These are phyloP conservation scores for Peziza echinospora DNA, from an alignment of 495 filamentous ascomycete genomes.

Conservation along the genomic window DNA sequence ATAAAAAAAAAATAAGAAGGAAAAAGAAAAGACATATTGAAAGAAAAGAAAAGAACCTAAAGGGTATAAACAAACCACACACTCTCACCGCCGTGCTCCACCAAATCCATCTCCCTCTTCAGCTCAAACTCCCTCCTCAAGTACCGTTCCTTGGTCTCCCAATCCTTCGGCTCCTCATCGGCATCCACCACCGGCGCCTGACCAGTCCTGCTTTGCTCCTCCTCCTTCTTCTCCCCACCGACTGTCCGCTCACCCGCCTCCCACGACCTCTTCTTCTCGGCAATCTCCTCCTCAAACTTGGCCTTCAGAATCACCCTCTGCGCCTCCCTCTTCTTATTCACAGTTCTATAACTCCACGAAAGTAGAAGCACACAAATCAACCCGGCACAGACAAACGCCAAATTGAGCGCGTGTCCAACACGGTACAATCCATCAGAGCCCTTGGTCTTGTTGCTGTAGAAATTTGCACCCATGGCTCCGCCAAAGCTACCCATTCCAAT, in stretches of 20 bases:
- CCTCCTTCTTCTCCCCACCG: slow-evolving; percentile 7
- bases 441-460: slow-evolving; percentile 43
- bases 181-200: neutral
- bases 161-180: slow-evolving; percentile 27
- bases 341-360: slow-evolving; percentile 26
- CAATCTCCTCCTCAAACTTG: slow-evolving; percentile 1
- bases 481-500: slow-evolving; percentile 55
- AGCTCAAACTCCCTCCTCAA: slow-evolving; percentile 9
- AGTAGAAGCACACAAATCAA: slow-evolving; percentile 33
- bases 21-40: too few relatives aligned
- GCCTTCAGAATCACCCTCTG: slow-evolving; percentile 5
- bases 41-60: too few relatives aligned
- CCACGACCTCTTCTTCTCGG: slow-evolving; percentile 1
- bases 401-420: slow-evolving; percentile 46
- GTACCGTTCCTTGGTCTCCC: neutral
- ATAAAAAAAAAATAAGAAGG: too few relatives aligned
- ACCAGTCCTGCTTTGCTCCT: slow-evolving; percentile 29
- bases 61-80: slow-evolving; percentile 16
- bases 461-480: slow-evolving; percentile 55
- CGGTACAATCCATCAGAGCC: slow-evolving; percentile 30
- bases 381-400: slow-evolving; percentile 42
- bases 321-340: slow-evolving; percentile 30
- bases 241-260: neutral
- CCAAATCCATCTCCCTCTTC: slow-evolving; percentile 15
- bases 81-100: slow-evolving; percentile 11